Percentiles rank a stretch among this genome's conserved stretches.
Evolutionary conservation across 2,329 filamentous ascomycete genomes (phyloP).

Genomic region (Intubia oerlemansii): DNA sequence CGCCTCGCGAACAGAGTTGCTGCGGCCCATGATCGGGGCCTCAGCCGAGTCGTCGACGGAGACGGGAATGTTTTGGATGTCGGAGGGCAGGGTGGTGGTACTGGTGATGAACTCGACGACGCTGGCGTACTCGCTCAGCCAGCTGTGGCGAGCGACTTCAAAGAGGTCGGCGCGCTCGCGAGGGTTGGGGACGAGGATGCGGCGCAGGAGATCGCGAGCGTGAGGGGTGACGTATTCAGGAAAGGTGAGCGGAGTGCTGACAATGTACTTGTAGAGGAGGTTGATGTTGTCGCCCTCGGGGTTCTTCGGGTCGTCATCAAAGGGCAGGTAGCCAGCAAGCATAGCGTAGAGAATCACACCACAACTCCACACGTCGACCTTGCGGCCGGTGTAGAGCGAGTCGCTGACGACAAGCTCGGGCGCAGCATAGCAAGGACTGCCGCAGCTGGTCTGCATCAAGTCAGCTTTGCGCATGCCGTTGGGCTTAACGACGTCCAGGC

Average conservation of each 20-base stretch:
- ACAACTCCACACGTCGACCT: constrained; percentile 98
- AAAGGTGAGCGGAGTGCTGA: constrained; percentile 88
- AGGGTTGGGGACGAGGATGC: constrained; percentile 88
- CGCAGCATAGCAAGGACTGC: constrained; percentile 92
- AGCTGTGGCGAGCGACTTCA: constrained; percentile 92
- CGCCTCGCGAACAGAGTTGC: constrained; percentile 78
- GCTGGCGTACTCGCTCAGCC: constrained; percentile 92
- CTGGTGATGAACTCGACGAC: constrained; percentile 95
- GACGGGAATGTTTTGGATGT: constrained; percentile 65
- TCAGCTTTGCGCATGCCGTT: constrained; percentile 71
- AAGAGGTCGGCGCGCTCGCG: constrained; percentile 89
- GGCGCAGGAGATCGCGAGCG: constrained; percentile 72
- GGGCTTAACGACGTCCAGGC: constrained; percentile 58
- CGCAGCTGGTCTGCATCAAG: constrained; percentile 97
- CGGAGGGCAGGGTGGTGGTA: constrained; percentile 67
- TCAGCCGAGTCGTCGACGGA: constrained; percentile 34
- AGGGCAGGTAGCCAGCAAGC: constrained; percentile 91
- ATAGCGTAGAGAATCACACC: constrained; percentile 98
- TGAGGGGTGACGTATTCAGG: constrained; percentile 98
- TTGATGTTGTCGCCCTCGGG: constrained; percentile 99
- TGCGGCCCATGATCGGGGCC: constrained; percentile 48
- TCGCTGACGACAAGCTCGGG: constrained; percentile 95
- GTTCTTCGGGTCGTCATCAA: constrained; percentile 95
- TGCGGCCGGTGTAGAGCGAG: constrained; percentile 87
- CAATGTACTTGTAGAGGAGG: constrained; percentile 96